Evolutionary conservation across 805 yeast species (phyloP).

Genomic region (Metschnikowia lochheadii): DNA sequence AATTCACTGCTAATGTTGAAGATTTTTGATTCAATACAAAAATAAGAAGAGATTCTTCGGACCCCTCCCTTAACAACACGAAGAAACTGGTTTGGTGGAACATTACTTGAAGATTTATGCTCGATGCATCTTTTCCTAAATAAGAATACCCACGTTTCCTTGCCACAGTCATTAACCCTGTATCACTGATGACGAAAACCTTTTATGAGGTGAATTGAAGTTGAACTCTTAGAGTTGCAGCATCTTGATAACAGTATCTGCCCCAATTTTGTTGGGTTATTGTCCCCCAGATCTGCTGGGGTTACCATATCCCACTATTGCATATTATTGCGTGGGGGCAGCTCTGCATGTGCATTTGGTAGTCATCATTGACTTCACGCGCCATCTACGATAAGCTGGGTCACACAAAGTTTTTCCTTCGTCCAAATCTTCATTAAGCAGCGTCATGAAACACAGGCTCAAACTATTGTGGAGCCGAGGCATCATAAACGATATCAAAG

Average conservation of each 20-base stretch:
- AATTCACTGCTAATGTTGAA: neutral
- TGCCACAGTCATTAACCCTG: neutral
- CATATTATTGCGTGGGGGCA: neutral
- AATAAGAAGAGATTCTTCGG: neutral
- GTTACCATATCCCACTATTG: neutral
- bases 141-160: neutral
- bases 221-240: neutral
- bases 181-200: neutral
- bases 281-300: neutral
- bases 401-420: neutral
- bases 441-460: neutral
- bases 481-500: slow-evolving; percentile 47
- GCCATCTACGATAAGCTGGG: neutral
- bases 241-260: neutral
- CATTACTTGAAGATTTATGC: neutral
- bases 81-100: neutral
- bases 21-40: neutral
- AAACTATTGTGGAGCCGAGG: slow-evolving; percentile 40
- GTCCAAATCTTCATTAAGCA: neutral
- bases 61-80: neutral
- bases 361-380: neutral
- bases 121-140: neutral
- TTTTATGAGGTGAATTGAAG: neutral
- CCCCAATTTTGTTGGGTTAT: neutral
- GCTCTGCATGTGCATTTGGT: neutral